These are phyloP conservation scores for Ophiostoma quercus DNA, from an alignment of 2,329 filamentous ascomycete genomes.

Conservation along the genomic window DNA sequence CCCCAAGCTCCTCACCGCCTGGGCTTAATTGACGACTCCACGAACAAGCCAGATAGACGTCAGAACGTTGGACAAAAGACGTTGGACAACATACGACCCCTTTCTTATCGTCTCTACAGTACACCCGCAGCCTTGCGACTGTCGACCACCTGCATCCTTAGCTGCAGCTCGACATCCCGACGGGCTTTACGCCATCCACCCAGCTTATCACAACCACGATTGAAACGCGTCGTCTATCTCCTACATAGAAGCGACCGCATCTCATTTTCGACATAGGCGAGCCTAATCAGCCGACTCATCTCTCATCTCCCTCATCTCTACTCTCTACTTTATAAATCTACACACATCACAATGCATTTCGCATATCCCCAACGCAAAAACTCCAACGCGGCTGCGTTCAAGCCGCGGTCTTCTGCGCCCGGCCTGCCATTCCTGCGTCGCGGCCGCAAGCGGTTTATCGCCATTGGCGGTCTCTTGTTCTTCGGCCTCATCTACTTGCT, in stretches of 20 bases:
- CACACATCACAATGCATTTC: slow-evolving; percentile 64
- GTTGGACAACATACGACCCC: not conserved
- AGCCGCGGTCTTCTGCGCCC: slow-evolving; percentile 50
- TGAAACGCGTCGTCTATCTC: not conserved
- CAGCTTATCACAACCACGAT: not conserved
- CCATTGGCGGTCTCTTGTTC: slow-evolving; percentile 50
- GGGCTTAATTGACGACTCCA: slow-evolving; percentile 3
- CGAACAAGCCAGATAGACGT: slow-evolving; percentile 6
- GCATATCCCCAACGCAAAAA: slow-evolving; percentile 81
- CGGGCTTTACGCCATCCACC: slow-evolving; percentile 8
- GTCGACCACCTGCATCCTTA: not conserved
- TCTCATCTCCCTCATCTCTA: not conserved
- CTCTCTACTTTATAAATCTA: not conserved
- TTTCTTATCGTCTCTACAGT: not conserved
- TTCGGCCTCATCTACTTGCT: slow-evolving; percentile 59
- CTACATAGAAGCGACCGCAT: not conserved
- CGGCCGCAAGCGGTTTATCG: slow-evolving; percentile 56
- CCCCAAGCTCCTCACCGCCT: slow-evolving; percentile 14
- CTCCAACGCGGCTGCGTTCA: slow-evolving; percentile 69
- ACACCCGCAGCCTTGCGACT: slow-evolving; percentile 9
- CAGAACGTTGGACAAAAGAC: slow-evolving; percentile 4
- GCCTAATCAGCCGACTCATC: not conserved
- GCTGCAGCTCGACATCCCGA: slow-evolving; percentile 5
- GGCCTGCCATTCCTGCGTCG: slow-evolving; percentile 49
- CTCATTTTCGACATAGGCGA: not conserved